Percentiles rank a stretch among this genome's conserved stretches.
phyloP scores from a whole-genome alignment of 163 green algal genomes.

The Scenedesmus sp. region DNA sequence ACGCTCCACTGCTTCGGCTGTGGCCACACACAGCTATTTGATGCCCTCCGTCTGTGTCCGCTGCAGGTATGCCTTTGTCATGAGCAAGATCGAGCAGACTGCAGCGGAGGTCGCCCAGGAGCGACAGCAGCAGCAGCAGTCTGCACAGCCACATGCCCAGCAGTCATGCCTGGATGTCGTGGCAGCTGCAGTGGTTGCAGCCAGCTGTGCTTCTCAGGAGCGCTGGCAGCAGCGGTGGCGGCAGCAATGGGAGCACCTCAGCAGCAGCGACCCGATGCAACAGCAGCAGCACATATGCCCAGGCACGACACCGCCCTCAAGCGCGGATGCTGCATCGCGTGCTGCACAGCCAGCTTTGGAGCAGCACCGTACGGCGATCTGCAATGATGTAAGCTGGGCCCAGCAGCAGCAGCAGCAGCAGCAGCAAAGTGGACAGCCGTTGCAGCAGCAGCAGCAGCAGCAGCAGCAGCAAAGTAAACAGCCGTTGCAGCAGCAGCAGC shows the following conservation, averaged over 20 bases:
- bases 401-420: neutral
- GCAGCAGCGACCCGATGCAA: neutral
- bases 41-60: neutral
- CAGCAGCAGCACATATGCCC: neutral
- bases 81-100: constrained; percentile 6
- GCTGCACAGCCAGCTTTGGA: neutral
- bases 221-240: constrained; percentile 37
- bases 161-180: neutral
- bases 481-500: neutral
- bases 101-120: neutral
- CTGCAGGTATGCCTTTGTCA: constrained; percentile 24
- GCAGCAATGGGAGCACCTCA: constrained; percentile 9
- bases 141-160: neutral
- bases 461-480: neutral
- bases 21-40: neutral
- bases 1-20: neutral
- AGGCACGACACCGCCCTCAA: neutral
- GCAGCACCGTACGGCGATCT: neutral
- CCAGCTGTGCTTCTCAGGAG: neutral
- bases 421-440: too few relatives aligned
- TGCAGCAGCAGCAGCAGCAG: neutral
- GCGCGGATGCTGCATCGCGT: neutral
- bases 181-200: constrained; percentile 30
- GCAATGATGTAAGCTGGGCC: neutral
- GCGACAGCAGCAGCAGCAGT: neutral